A percentile compares a stretch with the other conserved stretches of the same genome.
Evolutionary conservation across 2,329 filamentous ascomycete species (phyloP).

Genomic region (Lojkania enalia): DNA sequence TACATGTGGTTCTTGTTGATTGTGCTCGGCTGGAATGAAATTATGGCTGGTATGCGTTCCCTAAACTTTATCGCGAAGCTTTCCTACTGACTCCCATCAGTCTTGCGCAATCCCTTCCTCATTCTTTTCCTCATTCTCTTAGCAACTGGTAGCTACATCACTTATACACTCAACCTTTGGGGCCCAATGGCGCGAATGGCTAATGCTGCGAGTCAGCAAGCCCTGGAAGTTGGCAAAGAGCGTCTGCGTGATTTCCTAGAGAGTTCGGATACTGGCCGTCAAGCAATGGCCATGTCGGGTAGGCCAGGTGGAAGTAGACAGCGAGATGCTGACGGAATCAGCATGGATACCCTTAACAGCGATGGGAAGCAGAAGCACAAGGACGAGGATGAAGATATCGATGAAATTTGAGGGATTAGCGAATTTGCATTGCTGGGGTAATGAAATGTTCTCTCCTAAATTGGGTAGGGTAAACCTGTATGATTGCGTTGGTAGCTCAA

Average conservation of each 20-base stretch:
- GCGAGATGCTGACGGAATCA: slow-evolving; percentile 24
- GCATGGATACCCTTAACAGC: slow-evolving; percentile 46
- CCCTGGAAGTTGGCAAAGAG: slow-evolving; percentile 88
- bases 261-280: slow-evolving; percentile 79
- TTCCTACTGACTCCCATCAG: slow-evolving; percentile 53
- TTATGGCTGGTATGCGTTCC: slow-evolving; percentile 75
- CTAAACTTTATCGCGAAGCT: background rate
- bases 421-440: too few relatives aligned
- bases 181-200: slow-evolving; percentile 95
- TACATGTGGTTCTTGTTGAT: slow-evolving; percentile 93
- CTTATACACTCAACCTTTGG: slow-evolving; percentile 91
- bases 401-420: slow-evolving; percentile 47
- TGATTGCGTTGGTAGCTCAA: too few relatives aligned
- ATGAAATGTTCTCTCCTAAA: too few relatives aligned
- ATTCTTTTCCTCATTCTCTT: slow-evolving; percentile 85
- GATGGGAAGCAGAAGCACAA: slow-evolving; percentile 47
- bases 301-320: slow-evolving; percentile 14
- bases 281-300: slow-evolving; percentile 73
- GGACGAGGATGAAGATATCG: slow-evolving; percentile 36
- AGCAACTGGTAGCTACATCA: slow-evolving; percentile 78
- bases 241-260: slow-evolving; percentile 87
- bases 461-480: too few relatives aligned
- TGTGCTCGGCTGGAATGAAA: slow-evolving; percentile 97
- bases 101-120: slow-evolving; percentile 89
- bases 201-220: slow-evolving; percentile 84